These are phyloP conservation scores for Colletotrichum brevisporum DNA, from an alignment of 2,329 filamentous ascomycete species.

Conservation along the genomic window DNA sequence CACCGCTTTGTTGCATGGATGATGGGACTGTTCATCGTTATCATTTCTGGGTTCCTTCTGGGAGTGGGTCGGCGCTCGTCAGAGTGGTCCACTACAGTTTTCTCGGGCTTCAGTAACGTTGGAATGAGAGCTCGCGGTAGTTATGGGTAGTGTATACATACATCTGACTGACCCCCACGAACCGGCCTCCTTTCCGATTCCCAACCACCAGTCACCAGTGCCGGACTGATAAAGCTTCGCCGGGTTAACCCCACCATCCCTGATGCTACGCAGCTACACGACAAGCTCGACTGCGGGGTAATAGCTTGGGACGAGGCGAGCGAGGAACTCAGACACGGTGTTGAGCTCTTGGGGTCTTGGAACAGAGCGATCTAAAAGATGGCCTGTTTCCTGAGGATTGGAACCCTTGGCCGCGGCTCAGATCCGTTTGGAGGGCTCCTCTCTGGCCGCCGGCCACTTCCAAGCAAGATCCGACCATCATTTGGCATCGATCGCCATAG, in stretches of 20 bases:
- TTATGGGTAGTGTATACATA: neutral
- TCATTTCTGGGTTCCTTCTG: neutral
- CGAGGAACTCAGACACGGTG: too few relatives aligned
- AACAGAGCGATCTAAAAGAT: too few relatives aligned
- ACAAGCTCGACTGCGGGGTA: neutral
- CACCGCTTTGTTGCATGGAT: constrained; percentile 2
- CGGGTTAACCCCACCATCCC: neutral
- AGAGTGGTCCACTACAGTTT: neutral
- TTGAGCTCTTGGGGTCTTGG: too few relatives aligned
- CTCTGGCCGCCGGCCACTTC: neutral
- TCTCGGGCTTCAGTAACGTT: constrained; percentile 7
- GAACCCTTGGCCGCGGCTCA: too few relatives aligned
- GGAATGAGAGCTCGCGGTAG: neutral
- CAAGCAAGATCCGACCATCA: neutral
- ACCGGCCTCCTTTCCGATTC: neutral
- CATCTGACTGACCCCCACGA: constrained; percentile 20
- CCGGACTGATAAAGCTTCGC: constrained; percentile 16
- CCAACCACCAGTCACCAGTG: neutral
- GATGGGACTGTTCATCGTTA: neutral
- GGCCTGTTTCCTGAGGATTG: too few relatives aligned
- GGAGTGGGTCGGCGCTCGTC: neutral
- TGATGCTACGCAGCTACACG: neutral
- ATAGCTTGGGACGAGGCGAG: too few relatives aligned
- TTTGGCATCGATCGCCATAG: neutral
- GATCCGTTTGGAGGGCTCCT: too few relatives aligned